Base-by-base conservation (phyloP, 208 protist species). In the Leishmania arabica region DNA sequence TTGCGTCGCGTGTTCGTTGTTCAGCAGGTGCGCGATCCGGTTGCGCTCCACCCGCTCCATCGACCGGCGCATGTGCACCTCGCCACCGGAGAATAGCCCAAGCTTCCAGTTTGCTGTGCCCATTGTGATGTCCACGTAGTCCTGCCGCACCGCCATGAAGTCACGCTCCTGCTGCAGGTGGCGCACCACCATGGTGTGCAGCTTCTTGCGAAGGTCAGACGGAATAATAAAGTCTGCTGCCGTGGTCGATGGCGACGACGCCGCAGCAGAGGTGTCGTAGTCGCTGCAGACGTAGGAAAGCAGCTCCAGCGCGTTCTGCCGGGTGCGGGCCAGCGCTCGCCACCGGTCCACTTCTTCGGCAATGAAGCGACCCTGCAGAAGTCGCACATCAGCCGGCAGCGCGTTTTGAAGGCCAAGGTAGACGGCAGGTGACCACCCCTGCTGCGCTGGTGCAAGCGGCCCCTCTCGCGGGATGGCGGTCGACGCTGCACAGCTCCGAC, bases 51-150 rank as follows among this genome's bases (percentile, higher is more conserved):
- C 89, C 45, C 90, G 85, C 85, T 95, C 94, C 82, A 96, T 90
- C 27, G 92, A 93, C 6, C 92, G 92, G 9, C 94, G 94, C 92
- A 96, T 96, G 86, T 97, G 94, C 68, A 97, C 92, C 86, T 97
- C 92, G 9, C 92, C 92, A 71, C 86, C 92, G 1, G 94, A 95
- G 82, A 94, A 97, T 5, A 97, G 84, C 17, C 94, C 94, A 24
- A 97, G 70, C 83, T 93, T 95, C 92, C 94, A 97, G 84, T 97
- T 96, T 0, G 90, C 91, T 40, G 86, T 95, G 3, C 94, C 94
- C 81, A 95, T 87, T 7, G 92, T 92, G 68, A 95, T 76, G 45
- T 95, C 92, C 19, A 89, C 88, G 85, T 97, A 95, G 31, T 83
- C 80, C 81, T 97, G 92, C 31, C 90, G 86, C 31, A 84, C 88